Conservation (phyloP, 495 filamentous ascomycete genomes). For the Pseudevernia furfuracea region DNA sequence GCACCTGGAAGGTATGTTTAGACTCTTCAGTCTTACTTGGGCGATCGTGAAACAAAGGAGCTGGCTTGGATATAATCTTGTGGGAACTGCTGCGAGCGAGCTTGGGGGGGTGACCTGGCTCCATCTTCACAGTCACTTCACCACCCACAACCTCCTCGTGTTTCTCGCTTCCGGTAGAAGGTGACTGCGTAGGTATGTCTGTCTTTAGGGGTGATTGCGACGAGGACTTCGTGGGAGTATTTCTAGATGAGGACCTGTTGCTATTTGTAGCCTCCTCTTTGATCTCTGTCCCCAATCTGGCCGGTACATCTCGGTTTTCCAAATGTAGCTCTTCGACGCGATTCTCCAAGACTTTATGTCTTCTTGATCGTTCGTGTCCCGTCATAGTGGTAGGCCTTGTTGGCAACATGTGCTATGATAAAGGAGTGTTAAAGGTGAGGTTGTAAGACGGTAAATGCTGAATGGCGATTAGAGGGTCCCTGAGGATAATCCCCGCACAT, state of each 20-base stretch:
- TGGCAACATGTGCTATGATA: not conserved
- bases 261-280: conserved; percentile 20
- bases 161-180: conserved; percentile 34
- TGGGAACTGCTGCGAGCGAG: conserved; percentile 66
- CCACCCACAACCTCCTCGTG: conserved; percentile 45
- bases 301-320: conserved; percentile 17
- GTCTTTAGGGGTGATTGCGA: conserved; percentile 39
- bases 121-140: conserved; percentile 55
- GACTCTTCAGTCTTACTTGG: conserved; percentile 71
- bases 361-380: conserved; percentile 14
- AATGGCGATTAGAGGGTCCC: conserved; percentile 12
- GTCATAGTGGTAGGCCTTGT: conserved; percentile 14
- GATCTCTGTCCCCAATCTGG: conserved; percentile 12
- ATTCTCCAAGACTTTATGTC: conserved; percentile 13
- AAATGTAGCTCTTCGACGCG: conserved; percentile 22
- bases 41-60: conserved; percentile 59
- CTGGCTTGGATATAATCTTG: conserved; percentile 53
- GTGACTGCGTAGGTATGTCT: conserved; percentile 30
- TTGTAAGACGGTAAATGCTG: conserved; percentile 1
- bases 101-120: conserved; percentile 63
- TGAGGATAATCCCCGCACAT: conserved; percentile 17
- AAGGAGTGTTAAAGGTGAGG: conserved; percentile 10
- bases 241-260: conserved; percentile 24
- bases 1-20: conserved; percentile 66
- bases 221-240: conserved; percentile 25